These are phyloP conservation scores for Alternaria sp. DNA, from an alignment of 2,329 filamentous ascomycete genomes.

Conservation along the genomic window DNA sequence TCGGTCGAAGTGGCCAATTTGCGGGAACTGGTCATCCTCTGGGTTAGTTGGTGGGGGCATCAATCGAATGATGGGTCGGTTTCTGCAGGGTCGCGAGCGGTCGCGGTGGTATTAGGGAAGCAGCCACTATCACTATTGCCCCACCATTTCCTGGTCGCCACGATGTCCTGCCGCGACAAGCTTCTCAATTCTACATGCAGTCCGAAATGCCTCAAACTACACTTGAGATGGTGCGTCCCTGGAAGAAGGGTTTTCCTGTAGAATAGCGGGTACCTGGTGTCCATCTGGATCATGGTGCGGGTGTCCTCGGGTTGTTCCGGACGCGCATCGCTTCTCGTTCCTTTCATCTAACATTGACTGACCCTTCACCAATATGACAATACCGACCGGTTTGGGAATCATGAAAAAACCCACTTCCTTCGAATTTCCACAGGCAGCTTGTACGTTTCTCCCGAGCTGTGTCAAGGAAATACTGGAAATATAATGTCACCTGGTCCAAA, in stretches of 20 bases:
- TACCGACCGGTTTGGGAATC: no score
- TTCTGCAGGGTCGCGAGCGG: neutral
- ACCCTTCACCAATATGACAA: neutral
- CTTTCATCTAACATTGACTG: neutral
- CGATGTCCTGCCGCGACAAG: neutral
- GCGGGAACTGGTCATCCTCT: neutral
- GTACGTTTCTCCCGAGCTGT: no score
- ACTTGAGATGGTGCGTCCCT: neutral
- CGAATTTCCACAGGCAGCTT: no score
- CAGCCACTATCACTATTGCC: slow-evolving; percentile 14
- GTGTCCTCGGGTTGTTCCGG: neutral
- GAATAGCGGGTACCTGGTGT: neutral
- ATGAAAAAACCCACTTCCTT: no score
- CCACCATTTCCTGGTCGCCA: neutral
- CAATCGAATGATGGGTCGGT: neutral
- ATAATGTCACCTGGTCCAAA: no score
- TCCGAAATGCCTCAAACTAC: neutral
- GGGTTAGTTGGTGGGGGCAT: neutral
- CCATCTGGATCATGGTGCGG: neutral
- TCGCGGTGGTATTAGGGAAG: slow-evolving; percentile 7
- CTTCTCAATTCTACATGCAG: neutral
- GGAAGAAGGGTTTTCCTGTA: neutral
- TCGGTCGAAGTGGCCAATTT: slow-evolving; percentile 1
- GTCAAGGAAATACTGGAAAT: no score
- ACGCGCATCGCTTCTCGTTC: neutral